A percentile compares a stretch with the other conserved stretches of the same genome.
Evolutionary conservation across 2,329 filamentous ascomycete species (phyloP).

Genomic region (Colletotrichum acutatum): DNA sequence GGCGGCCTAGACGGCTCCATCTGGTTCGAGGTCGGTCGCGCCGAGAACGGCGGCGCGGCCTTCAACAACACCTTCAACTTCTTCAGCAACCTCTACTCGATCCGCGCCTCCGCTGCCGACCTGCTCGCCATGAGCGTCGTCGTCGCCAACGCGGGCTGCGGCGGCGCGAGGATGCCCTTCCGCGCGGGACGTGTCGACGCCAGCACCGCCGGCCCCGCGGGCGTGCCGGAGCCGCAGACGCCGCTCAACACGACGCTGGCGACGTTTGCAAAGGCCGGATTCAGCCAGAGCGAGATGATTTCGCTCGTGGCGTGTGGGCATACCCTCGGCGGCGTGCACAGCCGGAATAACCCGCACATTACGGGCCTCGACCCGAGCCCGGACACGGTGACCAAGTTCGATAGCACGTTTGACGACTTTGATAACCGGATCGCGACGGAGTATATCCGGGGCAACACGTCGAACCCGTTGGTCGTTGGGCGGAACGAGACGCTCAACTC

Average conservation of each 20-base stretch:
- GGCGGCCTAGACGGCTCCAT: slow-evolving; percentile 47
- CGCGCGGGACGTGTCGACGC: slow-evolving; percentile 41
- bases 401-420: slow-evolving; percentile 40
- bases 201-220: slow-evolving; percentile 38
- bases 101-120: slow-evolving; percentile 41
- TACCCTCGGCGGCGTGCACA: slow-evolving; percentile 41
- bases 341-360: slow-evolving; percentile 41
- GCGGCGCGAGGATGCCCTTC: slow-evolving; percentile 40
- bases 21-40: slow-evolving; percentile 43
- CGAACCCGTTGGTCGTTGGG: slow-evolving; percentile 39
- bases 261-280: slow-evolving; percentile 39
- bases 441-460: slow-evolving; percentile 36
- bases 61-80: slow-evolving; percentile 44
- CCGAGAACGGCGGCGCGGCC: slow-evolving; percentile 43
- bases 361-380: slow-evolving; percentile 19
- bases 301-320: slow-evolving; percentile 41
- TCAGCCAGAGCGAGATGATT: slow-evolving; percentile 41
- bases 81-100: slow-evolving; percentile 39
- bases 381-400: slow-evolving; percentile 49
- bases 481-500: slow-evolving; percentile 39
- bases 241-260: slow-evolving; percentile 36
- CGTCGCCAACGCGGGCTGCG: slow-evolving; percentile 39
- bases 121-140: slow-evolving; percentile 46
- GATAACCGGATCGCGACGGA: slow-evolving; percentile 39
- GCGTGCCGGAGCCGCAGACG: slow-evolving; percentile 41